Percentiles rank a stretch among this genome's conserved stretches.
These are phyloP conservation scores for Claviceps spartinae DNA, from an alignment of 2,329 filamentous ascomycete species.

Conservation along the genomic window DNA sequence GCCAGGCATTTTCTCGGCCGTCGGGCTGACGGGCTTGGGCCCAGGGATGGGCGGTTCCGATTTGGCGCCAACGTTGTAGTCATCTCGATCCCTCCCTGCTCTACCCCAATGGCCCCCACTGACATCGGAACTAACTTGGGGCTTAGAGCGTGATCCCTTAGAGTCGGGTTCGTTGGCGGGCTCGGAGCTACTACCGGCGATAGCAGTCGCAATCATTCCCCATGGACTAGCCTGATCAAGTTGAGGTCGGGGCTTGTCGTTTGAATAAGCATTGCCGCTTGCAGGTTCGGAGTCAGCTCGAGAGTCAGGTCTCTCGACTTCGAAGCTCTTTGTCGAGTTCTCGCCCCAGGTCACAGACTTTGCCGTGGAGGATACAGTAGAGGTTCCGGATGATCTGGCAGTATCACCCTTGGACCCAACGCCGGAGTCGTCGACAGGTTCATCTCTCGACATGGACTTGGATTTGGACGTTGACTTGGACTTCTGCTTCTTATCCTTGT, in stretches of 20 bases:
- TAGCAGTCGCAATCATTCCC: constrained; percentile 38
- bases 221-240: constrained; percentile 31
- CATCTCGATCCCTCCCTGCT: constrained; percentile 10
- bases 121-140: constrained; percentile 5
- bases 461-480: constrained; percentile 8
- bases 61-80: constrained; percentile 25
- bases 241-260: constrained; percentile 20
- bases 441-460: constrained; percentile 11
- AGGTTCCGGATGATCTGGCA: constrained; percentile 15
- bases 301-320: constrained; percentile 44
- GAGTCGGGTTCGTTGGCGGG: constrained; percentile 21
- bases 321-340: constrained; percentile 50
- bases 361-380: constrained; percentile 21
- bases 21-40: constrained; percentile 40
- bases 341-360: constrained; percentile 53
- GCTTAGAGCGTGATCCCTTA: constrained; percentile 6
- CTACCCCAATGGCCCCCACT: constrained; percentile 8
- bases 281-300: constrained; percentile 17
- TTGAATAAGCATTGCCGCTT: constrained; percentile 13
- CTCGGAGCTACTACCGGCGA: constrained; percentile 28
- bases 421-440: constrained; percentile 21
- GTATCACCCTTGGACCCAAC: constrained; percentile 29
- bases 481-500: constrained; percentile 7
- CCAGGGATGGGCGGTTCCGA: constrained; percentile 39
- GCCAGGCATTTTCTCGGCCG: constrained; percentile 43